These are phyloP conservation scores for Penicillium argentinense DNA, from an alignment of 495 filamentous ascomycete genomes.

Conservation along the genomic window DNA sequence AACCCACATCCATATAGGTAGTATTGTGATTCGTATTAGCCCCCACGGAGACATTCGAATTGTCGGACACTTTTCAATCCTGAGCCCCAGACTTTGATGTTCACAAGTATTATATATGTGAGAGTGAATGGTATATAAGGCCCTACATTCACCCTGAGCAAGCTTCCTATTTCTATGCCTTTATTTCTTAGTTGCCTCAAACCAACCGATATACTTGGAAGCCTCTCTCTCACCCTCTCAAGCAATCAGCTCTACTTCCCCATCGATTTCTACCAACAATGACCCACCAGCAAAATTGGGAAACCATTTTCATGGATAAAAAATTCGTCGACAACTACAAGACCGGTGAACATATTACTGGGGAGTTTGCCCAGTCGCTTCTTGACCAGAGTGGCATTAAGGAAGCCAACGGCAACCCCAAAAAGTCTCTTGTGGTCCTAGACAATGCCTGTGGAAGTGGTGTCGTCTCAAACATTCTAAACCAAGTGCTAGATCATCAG, in stretches of 20 bases:
- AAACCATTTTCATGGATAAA: conserved; percentile 26
- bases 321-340: conserved; percentile 33
- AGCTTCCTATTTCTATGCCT: background rate
- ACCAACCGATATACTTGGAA: background rate
- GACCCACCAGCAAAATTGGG: conserved; percentile 7
- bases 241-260: background rate
- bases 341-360: conserved; percentile 33
- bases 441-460: conserved; percentile 48
- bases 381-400: conserved; percentile 29
- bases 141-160: background rate
- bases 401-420: conserved; percentile 16
- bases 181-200: no score
- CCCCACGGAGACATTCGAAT: no score
- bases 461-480: conserved; percentile 32
- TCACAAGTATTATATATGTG: background rate
- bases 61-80: background rate
- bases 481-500: conserved; percentile 20
- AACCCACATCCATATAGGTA: no score
- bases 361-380: conserved; percentile 27
- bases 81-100: background rate
- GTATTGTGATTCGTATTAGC: no score
- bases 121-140: background rate
- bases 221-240: background rate
- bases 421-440: conserved; percentile 29
- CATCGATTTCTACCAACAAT: no score